Percentiles rank a stretch among this genome's conserved stretches.
Evolutionary conservation across 768 basidiomycete species (phyloP).

Genomic region (Phaeotremella fagi): DNA sequence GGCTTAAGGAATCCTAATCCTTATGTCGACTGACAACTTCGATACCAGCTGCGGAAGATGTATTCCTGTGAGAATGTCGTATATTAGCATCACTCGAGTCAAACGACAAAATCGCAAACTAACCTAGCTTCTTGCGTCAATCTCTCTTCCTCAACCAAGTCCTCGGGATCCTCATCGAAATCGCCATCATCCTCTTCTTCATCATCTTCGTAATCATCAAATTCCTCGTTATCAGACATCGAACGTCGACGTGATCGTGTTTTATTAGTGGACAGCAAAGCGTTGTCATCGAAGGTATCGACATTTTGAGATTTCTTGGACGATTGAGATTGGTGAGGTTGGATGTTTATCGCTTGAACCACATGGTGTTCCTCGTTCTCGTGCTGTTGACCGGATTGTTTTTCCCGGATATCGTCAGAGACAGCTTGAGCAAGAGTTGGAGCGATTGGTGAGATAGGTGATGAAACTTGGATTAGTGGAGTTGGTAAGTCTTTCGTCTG

Average conservation of each 20-base stretch:
- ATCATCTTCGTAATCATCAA: constrained; percentile 28
- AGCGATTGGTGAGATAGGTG: not conserved
- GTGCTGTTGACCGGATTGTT: not conserved
- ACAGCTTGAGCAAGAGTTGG: not conserved
- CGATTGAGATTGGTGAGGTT: not conserved
- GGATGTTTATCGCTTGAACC: constrained; percentile 3
- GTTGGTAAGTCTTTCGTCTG: constrained; percentile 18
- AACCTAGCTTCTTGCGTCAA: constrained; percentile 18
- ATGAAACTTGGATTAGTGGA: constrained; percentile 28
- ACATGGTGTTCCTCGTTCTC: not conserved
- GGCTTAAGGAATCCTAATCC: constrained; percentile 1
- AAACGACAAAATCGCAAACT: not conserved
- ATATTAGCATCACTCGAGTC: not conserved
- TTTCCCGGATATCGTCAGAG: not conserved
- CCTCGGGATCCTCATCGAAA: constrained; percentile 20
- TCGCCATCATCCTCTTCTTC: constrained; percentile 29
- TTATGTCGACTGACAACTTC: constrained; percentile 44
- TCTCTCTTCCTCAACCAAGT: constrained; percentile 17
- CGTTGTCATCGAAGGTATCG: not conserved
- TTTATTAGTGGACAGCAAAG: too few species aligned
- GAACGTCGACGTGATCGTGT: constrained; percentile 10
- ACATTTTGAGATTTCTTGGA: not conserved
- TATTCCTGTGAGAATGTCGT: constrained; percentile 21
- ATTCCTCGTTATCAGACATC: constrained; percentile 8
- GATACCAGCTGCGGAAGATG: constrained; percentile 44